Conservation (phyloP, 495 filamentous ascomycete species). For the Articulospora tetracladia region DNA sequence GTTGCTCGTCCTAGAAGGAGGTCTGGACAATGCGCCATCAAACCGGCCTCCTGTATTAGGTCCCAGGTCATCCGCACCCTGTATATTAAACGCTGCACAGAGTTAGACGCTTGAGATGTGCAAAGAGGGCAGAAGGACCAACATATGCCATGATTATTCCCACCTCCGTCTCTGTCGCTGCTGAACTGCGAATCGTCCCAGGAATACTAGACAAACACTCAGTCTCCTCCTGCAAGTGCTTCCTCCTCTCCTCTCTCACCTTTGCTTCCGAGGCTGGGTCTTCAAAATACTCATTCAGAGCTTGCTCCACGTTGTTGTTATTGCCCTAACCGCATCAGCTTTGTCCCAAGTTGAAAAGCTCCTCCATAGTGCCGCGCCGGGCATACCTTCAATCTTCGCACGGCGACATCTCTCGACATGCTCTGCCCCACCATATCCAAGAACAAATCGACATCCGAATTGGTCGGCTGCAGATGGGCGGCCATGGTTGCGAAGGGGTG, state of each 20-base stretch:
- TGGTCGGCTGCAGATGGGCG: conserved; percentile 23
- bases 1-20: conserved; percentile 62
- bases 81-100: conserved; percentile 51
- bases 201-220: conserved; percentile 23
- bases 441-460: conserved; percentile 27
- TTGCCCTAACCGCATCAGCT: conserved; percentile 30
- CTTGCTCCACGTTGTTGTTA: conserved; percentile 37
- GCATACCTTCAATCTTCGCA: conserved; percentile 37
- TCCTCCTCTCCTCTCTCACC: conserved; percentile 23
- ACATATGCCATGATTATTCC: conserved; percentile 30
- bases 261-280: conserved; percentile 25
- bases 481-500: conserved; percentile 26
- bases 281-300: conserved; percentile 43
- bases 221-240: not conserved
- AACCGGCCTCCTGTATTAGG: conserved; percentile 34
- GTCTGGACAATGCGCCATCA: conserved; percentile 59
- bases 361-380: not conserved
- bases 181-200: conserved; percentile 47
- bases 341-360: not conserved
- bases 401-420: conserved; percentile 29
- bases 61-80: conserved; percentile 44
- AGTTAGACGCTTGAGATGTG: conserved; percentile 12
- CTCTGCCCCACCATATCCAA: conserved; percentile 23
- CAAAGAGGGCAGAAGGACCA: conserved; percentile 1
- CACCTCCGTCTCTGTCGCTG: conserved; percentile 39